A percentile compares a stretch with the other conserved stretches of the same genome.
Conservation (phyloP, 257 asterid species). For the Fraxinus americana region DNA sequence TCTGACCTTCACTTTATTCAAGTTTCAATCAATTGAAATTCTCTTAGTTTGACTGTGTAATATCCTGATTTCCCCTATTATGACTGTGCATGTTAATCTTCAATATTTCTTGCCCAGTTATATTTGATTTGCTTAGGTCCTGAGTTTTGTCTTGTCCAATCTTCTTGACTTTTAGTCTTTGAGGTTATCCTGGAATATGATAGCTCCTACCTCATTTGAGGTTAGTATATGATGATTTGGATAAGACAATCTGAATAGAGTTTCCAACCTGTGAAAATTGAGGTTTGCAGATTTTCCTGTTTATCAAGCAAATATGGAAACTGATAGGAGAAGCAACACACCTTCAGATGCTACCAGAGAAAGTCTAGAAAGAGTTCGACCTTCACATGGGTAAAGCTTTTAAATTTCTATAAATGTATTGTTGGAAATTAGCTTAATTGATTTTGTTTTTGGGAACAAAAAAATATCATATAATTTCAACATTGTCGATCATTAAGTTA, state of each 20-base stretch:
- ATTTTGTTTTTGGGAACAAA: neutral
- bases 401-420: slow-evolving; percentile 12
- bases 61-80: no score
- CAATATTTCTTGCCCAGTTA: slow-evolving; percentile 17
- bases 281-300: slow-evolving; percentile 47
- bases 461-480: neutral
- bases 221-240: slow-evolving; percentile 67
- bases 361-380: slow-evolving; percentile 44
- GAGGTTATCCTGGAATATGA: slow-evolving; percentile 39
- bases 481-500: neutral
- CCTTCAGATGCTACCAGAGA: slow-evolving; percentile 55
- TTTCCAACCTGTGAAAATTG: slow-evolving; percentile 46
- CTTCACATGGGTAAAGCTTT: slow-evolving; percentile 49
- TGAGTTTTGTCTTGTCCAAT: slow-evolving; percentile 31
- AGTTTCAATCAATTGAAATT: neutral
- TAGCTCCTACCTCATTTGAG: slow-evolving; percentile 39
- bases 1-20: neutral
- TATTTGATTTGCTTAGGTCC: slow-evolving; percentile 23
- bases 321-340: slow-evolving; percentile 55
- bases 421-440: neutral
- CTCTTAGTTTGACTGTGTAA: neutral
- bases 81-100: neutral
- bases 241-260: slow-evolving; percentile 51
- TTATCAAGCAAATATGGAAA: slow-evolving; percentile 63
- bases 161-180: slow-evolving; percentile 25